Evolutionary conservation across 768 basidiomycete genomes (phyloP), one percentile per base, ranked within the genome.

Genomic region (Termitomyces sp.): DNA sequence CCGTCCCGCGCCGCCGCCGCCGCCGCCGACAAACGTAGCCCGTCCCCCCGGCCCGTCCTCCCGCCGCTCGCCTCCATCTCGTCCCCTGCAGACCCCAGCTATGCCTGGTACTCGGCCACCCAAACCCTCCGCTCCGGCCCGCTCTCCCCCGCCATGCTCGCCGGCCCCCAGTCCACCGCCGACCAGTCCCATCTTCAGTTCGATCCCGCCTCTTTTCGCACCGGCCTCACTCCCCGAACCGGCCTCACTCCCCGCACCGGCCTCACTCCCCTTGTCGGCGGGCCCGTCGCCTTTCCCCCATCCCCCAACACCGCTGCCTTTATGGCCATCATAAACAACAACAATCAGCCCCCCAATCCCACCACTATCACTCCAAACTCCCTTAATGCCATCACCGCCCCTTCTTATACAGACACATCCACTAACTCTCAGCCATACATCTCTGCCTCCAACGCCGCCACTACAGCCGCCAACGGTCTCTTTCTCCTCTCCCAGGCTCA

Each of bases 401-500:
- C 45, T 19, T 21, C 30, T 11, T 35, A 10, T 67, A 57, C 63
- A 68, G 55, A 64, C 68, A 64, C 64, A 37, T 3, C 42, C 41
- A 60, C 57, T 34, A 51, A n/a, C n/a, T n/a, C 56, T 11, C 56
- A 69, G 66, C 74, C 75, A 44, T 65, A 73, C 37, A 54, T 73
- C 5, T 72, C 74, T 21, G 72, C 87, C 2, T 77, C 77, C 46
- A 84, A 74, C 41, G 81, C 88, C 9, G 77, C 91, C 2, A 80
- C 70, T 43, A 77, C 83, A 19, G 91, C 93, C 52, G 88, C 93
- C 50, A 97, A 96, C 66, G 94, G 95, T 26, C 82, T 98, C 45
- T 98, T 95, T 74, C 77, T 98, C 46, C 84, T 98, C 51, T 88
- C 86, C 1, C 94, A 98, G 71, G 95, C 94, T 26, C 94, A 97